Evolutionary conservation across 2,329 filamentous ascomycete species (phyloP), one percentile per base, ranked within the genome.

Genomic region (Fusarium napiforme): DNA sequence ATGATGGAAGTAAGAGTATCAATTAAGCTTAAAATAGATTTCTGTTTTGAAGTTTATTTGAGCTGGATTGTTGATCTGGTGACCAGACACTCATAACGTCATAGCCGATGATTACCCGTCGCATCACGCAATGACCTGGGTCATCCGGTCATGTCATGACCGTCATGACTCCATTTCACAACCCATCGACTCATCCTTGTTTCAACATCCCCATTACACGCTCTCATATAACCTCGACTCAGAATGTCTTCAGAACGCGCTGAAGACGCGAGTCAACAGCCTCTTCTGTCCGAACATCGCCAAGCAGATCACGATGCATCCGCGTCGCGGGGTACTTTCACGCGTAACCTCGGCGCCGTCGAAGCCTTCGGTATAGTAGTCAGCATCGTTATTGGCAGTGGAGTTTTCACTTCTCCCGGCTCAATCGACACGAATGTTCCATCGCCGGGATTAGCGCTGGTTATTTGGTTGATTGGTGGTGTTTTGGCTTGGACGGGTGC

Each of bases 401-500:
- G 90, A 39, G 87, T 92, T 23, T 92, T 92, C 73, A 91, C 90
- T 0, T 91, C 89, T 4, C 90, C 90, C 0, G 88, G 89, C 0
- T 85, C 89, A 16, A 89, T 92, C 66, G 89, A 91, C 75, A 86
- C 86, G 21, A 90, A 91, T 72, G 89, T 91, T 6, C 88, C 89
- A 0, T 91, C 90, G 1, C 89, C 90, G 0, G 89, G 88, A 14
- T 82, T 83, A 3, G 88, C 89, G 4, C 75, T 92, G 40, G 74
- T 89, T 5, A 85, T 91, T 12, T 92, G 90, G 90, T 82, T 90
- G 2, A 81, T 91, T 16, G 89, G 88, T 23, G 90, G 90, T 4
- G 77, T 91, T 1, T 81, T 92, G 28, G 90, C 89, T 1, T 92
- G 90, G 90, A 90, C 89, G 1, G 90, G 90, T 7, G 90, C 89